These are phyloP conservation scores for Didymella exigua DNA, from an alignment of 2,329 filamentous ascomycete species.

Conservation along the genomic window DNA sequence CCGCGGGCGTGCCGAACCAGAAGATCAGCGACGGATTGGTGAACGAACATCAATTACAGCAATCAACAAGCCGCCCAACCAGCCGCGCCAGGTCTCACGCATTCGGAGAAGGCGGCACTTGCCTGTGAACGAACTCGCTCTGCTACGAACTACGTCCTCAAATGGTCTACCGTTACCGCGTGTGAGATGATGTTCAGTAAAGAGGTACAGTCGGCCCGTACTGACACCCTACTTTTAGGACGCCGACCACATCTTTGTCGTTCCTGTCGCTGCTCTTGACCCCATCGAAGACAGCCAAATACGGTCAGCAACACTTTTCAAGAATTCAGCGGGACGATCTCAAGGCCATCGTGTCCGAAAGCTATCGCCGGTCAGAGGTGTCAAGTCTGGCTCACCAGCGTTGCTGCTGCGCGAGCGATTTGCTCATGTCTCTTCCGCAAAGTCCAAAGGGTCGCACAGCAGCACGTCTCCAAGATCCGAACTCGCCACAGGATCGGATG, in stretches of 20 bases:
- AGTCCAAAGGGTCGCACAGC: neutral
- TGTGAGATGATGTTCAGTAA: conserved; percentile 24
- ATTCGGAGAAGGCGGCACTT: conserved; percentile 28
- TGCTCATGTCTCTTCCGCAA: neutral
- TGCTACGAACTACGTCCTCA: conserved; percentile 36
- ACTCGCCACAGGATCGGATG: conserved; percentile 14
- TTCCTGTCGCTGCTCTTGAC: conserved; percentile 23
- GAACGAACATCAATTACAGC: neutral
- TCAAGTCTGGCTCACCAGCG: neutral
- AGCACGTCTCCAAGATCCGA: neutral
- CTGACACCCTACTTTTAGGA: conserved; percentile 21
- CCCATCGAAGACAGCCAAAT: conserved; percentile 37
- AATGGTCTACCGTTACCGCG: conserved; percentile 33
- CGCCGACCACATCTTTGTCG: conserved; percentile 2
- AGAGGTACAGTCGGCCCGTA: neutral
- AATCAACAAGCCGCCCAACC: neutral
- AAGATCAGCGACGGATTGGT: neutral
- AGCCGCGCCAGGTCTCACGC: neutral
- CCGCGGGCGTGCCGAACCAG: neutral
- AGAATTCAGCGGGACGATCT: neutral
- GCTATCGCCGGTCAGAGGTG: neutral
- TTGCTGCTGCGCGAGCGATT: neutral
- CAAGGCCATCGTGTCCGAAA: neutral
- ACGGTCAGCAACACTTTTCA: neutral
- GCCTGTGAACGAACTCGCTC: conserved; percentile 34